Conservation (phyloP, 176 grass and related monocot species). For the Elymus sibiricus region DNA sequence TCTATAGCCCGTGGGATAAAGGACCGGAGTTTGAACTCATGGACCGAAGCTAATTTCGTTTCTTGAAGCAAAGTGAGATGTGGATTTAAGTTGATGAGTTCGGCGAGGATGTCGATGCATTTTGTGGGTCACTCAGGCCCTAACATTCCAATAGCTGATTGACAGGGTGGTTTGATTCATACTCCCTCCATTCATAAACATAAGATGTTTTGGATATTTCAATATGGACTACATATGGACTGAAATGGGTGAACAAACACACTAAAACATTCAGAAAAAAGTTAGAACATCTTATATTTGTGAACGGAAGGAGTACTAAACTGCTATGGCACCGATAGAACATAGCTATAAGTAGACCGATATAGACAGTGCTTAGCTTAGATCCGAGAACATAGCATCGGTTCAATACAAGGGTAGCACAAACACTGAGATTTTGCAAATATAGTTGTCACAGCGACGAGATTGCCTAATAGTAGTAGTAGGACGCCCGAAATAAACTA, state of each 20-base stretch:
- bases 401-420: not conserved
- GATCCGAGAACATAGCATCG: not conserved
- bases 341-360: not conserved
- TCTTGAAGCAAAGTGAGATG: not conserved
- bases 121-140: not conserved
- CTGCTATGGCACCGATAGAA: not conserved
- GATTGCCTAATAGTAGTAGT: not conserved
- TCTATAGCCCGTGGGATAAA: not conserved
- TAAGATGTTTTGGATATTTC: too few relatives aligned
- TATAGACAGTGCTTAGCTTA: not conserved
- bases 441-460: too few relatives aligned
- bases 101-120: not conserved
- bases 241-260: too few relatives aligned
- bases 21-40: not conserved
- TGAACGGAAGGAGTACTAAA: not conserved
- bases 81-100: not conserved
- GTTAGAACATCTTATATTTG: too few relatives aligned
- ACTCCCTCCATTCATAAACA: not conserved
- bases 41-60: not conserved
- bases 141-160: not conserved
- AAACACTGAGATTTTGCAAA: not conserved
- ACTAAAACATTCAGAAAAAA: too few relatives aligned
- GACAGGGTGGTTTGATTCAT: not conserved
- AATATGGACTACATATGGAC: too few relatives aligned
- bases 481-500: not conserved